Evolutionary conservation across 2,329 filamentous ascomycete genomes (phyloP), one percentile per base, ranked within the genome.

Genomic region (Fusarium verticillioides): DNA sequence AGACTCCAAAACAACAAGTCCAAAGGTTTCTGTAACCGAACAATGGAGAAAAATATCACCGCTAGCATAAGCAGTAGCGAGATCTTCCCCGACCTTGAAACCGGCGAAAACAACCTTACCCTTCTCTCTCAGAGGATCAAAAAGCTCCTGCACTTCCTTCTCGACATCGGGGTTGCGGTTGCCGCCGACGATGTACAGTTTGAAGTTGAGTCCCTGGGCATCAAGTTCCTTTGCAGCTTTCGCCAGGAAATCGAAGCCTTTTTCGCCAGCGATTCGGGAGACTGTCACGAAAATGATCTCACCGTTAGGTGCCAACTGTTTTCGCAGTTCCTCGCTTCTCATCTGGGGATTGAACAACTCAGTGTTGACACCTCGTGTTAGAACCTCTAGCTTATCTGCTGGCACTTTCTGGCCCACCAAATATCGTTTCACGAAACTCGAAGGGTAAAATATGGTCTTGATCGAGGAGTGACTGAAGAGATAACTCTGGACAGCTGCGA

Each of bases 1-100:
- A 7, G 89, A 89, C 80, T 93, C 91, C 4, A 93, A 83, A 4
- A 93, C 91, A 0, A 93, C 91, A 15, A 93, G 83, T 1, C 91
- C 91, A 79, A 93, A 93, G 0, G 91, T 93, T 80, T 93, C 91
- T 2, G 91, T 93, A 64, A 93, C 84, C 28, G 90, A 93, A 81
- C 90, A 92, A 81, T 93, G 91, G 19, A 93, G 81, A 77, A 93
- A 93, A n/a, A 93, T 74, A 77, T 93, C 91, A 2, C 88, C 91
- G 7, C 88, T 89, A 5, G 92, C 91, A 73, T 93, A 94, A 15
- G 89, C 87, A n/a, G 85, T 83, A n/a, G 90, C 91, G 13, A 93
- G 84, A 5, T 86, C 85, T 56, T 86, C 85, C 16, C 91, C 91
- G 1, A 88, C 85, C 72, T 89, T 85, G 82, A 93, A 91, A 1